Percentiles rank a stretch among this genome's conserved stretches.
These are phyloP conservation scores for Cucumis sativus DNA, from an alignment of 306 rosid species.

Conservation along the genomic window Cucumber_9930_V3 NC_026657.2:1943501-1944000, in stretches of 20 bases:
- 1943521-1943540: neutral
- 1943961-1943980: conserved; percentile 58
- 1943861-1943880: conserved; percentile 19
- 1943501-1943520: neutral
- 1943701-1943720: conserved; percentile 12
- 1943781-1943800: conserved; percentile 95
- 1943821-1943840: conserved; percentile 97
- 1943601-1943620: neutral
- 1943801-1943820: conserved; percentile 83
- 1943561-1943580: neutral
- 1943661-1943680: neutral
- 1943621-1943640: neutral
- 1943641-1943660: neutral
- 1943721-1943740: too few relatives aligned
- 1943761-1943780: neutral
- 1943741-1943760: too few relatives aligned
- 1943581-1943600: neutral
- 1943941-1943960: conserved; percentile 78
- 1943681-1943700: neutral
- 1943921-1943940: conserved; percentile 94
- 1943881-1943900: conserved; percentile 22
- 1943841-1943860: conserved; percentile 28
- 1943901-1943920: conserved; percentile 48
- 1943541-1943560: neutral
- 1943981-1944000: conserved; percentile 11